Percentiles rank a stretch among this genome's conserved stretches.
phyloP scores from a whole-genome alignment of 768 basidiomycete genomes.

The Galerina sulciceps region DNA sequence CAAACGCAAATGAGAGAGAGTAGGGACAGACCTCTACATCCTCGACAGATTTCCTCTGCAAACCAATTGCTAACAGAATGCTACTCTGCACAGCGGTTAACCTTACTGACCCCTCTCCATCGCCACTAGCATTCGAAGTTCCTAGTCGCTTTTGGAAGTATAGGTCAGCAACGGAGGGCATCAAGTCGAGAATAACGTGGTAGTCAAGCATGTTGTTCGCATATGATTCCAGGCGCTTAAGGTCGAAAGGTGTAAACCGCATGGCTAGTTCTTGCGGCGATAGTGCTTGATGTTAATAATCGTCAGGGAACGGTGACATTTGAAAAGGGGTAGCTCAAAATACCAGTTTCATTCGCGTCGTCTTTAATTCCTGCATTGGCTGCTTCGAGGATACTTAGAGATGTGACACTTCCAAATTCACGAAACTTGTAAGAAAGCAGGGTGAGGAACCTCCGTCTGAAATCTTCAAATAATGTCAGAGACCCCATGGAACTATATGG shows the following conservation, averaged over 20 bases:
- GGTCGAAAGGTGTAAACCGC: conserved; percentile 86
- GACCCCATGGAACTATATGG: neutral
- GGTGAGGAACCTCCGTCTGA: conserved; percentile 86
- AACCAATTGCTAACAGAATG: conserved; percentile 85
- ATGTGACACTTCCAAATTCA: conserved; percentile 88
- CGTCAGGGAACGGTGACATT: neutral
- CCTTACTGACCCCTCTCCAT: conserved; percentile 51
- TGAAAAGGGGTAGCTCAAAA: neutral
- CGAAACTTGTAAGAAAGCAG: conserved; percentile 93
- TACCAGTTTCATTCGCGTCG: conserved; percentile 41
- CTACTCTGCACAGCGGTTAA: conserved; percentile 91
- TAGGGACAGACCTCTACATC: conserved; percentile 69
- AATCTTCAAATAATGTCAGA: conserved; percentile 59
- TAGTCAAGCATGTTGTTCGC: conserved; percentile 96
- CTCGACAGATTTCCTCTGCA: conserved; percentile 90
- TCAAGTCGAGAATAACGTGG: conserved; percentile 91
- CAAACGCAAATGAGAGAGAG: neutral
- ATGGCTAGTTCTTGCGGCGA: conserved; percentile 50
- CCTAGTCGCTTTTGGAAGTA: conserved; percentile 83
- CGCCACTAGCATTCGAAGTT: conserved; percentile 2
- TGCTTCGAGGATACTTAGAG: conserved; percentile 88
- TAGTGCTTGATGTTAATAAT: conserved; percentile 30
- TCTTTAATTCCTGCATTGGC: conserved; percentile 67
- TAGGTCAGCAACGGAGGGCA: conserved; percentile 80
- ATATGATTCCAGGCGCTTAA: conserved; percentile 95